phyloP scores from a whole-genome alignment of 495 filamentous ascomycete genomes.

The Neurospora sp. region DNA sequence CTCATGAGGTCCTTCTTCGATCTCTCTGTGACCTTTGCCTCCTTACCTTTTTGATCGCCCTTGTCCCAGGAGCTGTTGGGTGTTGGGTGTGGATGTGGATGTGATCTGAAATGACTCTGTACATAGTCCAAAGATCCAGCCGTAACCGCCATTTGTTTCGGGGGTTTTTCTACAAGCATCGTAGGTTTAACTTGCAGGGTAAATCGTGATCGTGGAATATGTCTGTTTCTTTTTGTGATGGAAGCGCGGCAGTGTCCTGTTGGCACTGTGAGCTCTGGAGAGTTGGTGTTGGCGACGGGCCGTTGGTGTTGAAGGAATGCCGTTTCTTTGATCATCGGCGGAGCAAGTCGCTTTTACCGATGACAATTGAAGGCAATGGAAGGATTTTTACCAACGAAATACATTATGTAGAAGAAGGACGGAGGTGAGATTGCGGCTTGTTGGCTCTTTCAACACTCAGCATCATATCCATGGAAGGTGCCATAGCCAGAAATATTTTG shows the following conservation, averaged over 20 bases:
- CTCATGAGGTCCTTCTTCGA: not conserved
- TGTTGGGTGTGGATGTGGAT: not conserved
- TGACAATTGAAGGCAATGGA: accelerated
- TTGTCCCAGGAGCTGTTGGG: not conserved
- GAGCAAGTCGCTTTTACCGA: not conserved
- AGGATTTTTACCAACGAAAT: no score
- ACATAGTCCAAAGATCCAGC: not conserved
- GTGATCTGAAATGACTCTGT: not conserved
- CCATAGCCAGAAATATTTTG: no score
- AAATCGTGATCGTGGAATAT: not conserved
- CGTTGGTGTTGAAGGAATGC: not conserved
- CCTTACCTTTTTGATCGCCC: not conserved
- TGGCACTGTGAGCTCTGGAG: not conserved
- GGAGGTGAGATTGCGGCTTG: no score
- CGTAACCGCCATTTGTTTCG: not conserved
- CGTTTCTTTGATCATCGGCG: not conserved
- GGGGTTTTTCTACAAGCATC: not conserved
- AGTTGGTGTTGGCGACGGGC: not conserved
- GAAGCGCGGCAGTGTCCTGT: not conserved
- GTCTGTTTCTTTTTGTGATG: no score
- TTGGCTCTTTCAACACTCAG: no score
- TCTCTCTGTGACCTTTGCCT: not conserved
- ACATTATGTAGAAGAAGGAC: no score
- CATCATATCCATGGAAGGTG: no score
- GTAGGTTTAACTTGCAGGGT: accelerated